Base-by-base conservation (phyloP, 2,329 filamentous ascomycete genomes). In the Huntiella bhutanensis region DNA sequence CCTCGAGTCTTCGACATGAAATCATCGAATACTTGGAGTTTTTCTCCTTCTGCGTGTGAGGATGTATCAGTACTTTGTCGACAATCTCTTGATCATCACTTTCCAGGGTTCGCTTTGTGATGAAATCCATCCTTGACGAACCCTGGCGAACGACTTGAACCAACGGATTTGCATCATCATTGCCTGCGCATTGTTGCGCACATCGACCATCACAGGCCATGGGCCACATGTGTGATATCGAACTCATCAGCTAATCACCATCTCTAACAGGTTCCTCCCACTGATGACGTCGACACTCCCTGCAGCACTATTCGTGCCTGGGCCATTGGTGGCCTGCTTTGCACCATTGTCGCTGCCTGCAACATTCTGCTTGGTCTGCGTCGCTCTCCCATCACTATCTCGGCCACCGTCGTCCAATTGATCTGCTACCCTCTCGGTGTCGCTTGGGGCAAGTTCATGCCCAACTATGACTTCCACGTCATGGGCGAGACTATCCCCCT, bases 241-340 rank as follows among this genome's bases (percentile, higher is more conserved):
- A 28, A 28, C 22, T 28, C 22, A 7, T 10, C 22, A 28, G 8
- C 22, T 28, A 10, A 28, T 4, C 22, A 28, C 6, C 45, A n/a
- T n/a, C n/a, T 37, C 11, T 8, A n/a, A n/a, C 6, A 50, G 48
- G 48, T 50, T 38, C 48, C 48, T 13, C 44, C 44, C 19, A 70
- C 69, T 50, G 63, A 68, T 47, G 68, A 71, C 45, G 61, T 65
- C 38, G 69, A 73, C n/a, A 55, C 70, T 3, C 65, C 69, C 5
- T 62, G 65, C 48, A 71, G 70, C 56, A 78, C 74, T 3, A 63
- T 78, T 48, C 73, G 74, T 15, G 71, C 72, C 35, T 78, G 74
- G 74, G 52, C 56, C 4, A 70, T 78, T 47, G 74, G 74, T 33
- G 52, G 72, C 46, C 2, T 77, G 36, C 64, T 76, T 48, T 71